A percentile compares a stretch with the other conserved stretches of the same genome.
These are phyloP conservation scores for Picea glauca DNA, from an alignment of 75 land plant species.

Conservation along the genomic window DNA sequence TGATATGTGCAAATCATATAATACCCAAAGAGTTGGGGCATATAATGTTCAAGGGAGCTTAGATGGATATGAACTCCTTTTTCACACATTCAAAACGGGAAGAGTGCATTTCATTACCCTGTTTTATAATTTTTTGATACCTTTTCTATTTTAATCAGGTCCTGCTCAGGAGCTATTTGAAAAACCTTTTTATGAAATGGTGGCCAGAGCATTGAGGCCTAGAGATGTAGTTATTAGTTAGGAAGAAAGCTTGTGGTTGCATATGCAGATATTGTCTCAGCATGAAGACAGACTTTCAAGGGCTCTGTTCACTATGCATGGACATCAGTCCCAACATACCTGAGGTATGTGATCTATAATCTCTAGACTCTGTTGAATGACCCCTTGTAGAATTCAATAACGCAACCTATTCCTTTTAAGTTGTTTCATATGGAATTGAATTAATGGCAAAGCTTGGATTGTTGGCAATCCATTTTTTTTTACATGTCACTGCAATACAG, in stretches of 20 bases:
- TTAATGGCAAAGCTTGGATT: background rate
- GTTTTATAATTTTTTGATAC: background rate
- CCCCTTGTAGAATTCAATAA: background rate
- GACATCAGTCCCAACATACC: slow-evolving; percentile 97
- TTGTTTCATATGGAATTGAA: background rate
- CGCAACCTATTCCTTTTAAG: too few relatives aligned
- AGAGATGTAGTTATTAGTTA: slow-evolving; percentile 92
- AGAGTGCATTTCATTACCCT: too few relatives aligned
- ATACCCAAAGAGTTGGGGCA: background rate
- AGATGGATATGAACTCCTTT: background rate
- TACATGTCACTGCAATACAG: background rate
- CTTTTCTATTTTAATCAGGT: slow-evolving; percentile 37
- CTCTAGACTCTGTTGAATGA: background rate
- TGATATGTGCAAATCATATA: background rate
- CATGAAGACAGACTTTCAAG: slow-evolving; percentile 80
- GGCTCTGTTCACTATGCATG: slow-evolving; percentile 96
- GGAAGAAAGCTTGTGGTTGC: slow-evolving; percentile 97
- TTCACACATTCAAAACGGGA: background rate
- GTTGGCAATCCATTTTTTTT: background rate
- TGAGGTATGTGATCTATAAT: slow-evolving; percentile 47
- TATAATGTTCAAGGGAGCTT: background rate
- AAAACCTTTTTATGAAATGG: slow-evolving; percentile 84
- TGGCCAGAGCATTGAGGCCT: slow-evolving; percentile 80
- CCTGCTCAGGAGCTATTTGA: slow-evolving; percentile 94
- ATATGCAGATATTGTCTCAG: slow-evolving; percentile 82